Evolutionary conservation across 495 filamentous ascomycete species (phyloP).

Genomic region (Daldinia bambusicola): DNA sequence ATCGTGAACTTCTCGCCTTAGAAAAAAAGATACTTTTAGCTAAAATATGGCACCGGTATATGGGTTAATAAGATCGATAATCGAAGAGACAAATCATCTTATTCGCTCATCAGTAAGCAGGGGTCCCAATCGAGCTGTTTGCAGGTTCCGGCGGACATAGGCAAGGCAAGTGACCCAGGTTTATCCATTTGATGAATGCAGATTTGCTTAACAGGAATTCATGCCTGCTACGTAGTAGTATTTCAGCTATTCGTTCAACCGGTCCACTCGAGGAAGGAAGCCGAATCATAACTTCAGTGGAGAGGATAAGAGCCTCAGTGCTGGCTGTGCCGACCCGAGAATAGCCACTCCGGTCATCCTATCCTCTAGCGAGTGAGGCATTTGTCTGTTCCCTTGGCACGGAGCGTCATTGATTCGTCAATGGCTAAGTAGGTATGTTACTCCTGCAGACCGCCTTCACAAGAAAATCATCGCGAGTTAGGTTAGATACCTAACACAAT

Average conservation of each 20-base stretch:
- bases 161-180: conserved; percentile 27
- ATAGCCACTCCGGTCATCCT: background rate
- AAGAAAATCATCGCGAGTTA: conserved; percentile 24
- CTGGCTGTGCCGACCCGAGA: background rate
- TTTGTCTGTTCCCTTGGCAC: conserved; percentile 21
- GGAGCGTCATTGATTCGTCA: conserved; percentile 21
- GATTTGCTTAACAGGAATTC: conserved; percentile 17
- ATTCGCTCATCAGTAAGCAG: conserved; percentile 36
- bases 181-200: conserved; percentile 16
- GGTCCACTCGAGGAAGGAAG: conserved; percentile 8
- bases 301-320: background rate
- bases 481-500: conserved; percentile 9
- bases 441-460: conserved; percentile 14
- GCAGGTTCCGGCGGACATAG: conserved; percentile 23
- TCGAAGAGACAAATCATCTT: conserved; percentile 19
- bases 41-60: conserved; percentile 27
- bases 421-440: background rate
- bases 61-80: conserved; percentile 13
- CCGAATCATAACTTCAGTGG: conserved; percentile 5
- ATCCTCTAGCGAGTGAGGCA: conserved; percentile 23
- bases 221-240: background rate
- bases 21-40: conserved; percentile 17
- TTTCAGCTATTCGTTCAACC: conserved; percentile 8
- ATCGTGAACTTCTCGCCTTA: background rate
- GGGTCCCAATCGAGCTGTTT: conserved; percentile 36